Conservation (phyloP, 768 basidiomycete species). For the Asterophora parasitica region DNA sequence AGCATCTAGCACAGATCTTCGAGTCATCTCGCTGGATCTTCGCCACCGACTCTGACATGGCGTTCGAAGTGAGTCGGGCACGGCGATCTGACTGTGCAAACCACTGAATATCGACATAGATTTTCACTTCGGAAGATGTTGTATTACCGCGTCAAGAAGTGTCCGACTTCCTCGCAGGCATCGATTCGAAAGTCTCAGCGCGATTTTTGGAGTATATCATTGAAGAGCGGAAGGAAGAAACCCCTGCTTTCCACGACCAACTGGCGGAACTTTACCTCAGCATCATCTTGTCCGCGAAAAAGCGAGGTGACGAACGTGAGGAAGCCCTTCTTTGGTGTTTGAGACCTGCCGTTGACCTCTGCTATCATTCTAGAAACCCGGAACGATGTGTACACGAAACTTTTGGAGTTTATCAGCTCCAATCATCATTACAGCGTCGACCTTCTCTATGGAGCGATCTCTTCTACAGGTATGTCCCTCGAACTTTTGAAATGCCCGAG, state of each 20-base stretch:
- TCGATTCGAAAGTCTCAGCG: slow-evolving; percentile 64
- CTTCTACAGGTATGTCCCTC: slow-evolving; percentile 60
- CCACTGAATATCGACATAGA: slow-evolving; percentile 40
- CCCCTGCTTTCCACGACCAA: slow-evolving; percentile 76
- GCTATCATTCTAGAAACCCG: slow-evolving; percentile 35
- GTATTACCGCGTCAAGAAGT: slow-evolving; percentile 80
- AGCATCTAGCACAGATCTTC: slow-evolving; percentile 79
- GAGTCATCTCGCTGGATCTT: slow-evolving; percentile 84
- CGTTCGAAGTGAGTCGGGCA: slow-evolving; percentile 55
- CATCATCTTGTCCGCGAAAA: slow-evolving; percentile 57
- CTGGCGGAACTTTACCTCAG: slow-evolving; percentile 83
- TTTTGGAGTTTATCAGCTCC: slow-evolving; percentile 71
- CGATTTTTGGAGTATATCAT: slow-evolving; percentile 87
- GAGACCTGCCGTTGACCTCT: not conserved
- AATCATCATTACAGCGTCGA: slow-evolving; percentile 72
- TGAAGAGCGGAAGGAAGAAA: slow-evolving; percentile 62
- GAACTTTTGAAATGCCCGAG: not conserved
- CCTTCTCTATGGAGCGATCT: slow-evolving; percentile 76
- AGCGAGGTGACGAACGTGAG: slow-evolving; percentile 54
- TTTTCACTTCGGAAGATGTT: slow-evolving; percentile 93
- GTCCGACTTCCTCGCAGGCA: slow-evolving; percentile 69
- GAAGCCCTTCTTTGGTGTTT: not conserved
- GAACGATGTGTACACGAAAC: slow-evolving; percentile 54
- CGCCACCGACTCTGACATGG: slow-evolving; percentile 64
- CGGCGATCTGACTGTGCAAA: not conserved